Percentiles rank a stretch among this genome's conserved stretches.
Conservation (phyloP, 352 stramenopile genomes). For the Pythium aquatile region DNA sequence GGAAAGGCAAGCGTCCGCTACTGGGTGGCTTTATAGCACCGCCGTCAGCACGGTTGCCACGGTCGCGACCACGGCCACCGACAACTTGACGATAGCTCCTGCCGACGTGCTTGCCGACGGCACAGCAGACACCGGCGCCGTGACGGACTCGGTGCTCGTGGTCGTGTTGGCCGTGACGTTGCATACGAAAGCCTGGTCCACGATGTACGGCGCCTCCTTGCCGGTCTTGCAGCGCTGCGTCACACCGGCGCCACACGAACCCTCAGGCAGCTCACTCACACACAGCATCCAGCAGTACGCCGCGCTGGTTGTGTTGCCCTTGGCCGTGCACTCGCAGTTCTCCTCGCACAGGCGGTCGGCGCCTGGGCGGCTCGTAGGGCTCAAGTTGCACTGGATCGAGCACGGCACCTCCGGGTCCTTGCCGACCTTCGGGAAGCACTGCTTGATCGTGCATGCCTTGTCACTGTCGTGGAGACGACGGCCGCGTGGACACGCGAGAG, state of each 20-base stretch:
- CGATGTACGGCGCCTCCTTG: conserved; percentile 28
- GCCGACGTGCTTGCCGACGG: conserved; percentile 3
- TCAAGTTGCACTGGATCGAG: conserved; percentile 40
- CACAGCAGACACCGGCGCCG: not conserved
- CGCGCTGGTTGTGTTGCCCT: conserved; percentile 27
- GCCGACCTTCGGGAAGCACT: conserved; percentile 29
- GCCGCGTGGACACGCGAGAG: conserved; percentile 27
- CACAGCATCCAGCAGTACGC: conserved; percentile 44
- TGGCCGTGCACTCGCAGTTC: conserved; percentile 33
- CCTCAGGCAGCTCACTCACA: conserved; percentile 27
- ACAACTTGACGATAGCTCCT: not conserved
- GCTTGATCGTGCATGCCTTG: conserved; percentile 28
- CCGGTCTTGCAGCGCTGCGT: conserved; percentile 27
- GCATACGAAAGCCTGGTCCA: conserved; percentile 25
- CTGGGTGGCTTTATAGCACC: not conserved
- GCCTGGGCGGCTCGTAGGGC: conserved; percentile 22
- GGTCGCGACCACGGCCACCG: conserved; percentile 6
- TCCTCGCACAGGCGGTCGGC: conserved; percentile 28
- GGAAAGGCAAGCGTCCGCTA: not conserved
- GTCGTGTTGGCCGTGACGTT: conserved; percentile 15
- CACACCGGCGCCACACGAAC: conserved; percentile 9
- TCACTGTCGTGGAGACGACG: conserved; percentile 27
- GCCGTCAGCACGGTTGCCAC: conserved; percentile 2
- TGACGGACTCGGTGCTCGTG: not conserved
- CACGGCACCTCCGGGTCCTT: conserved; percentile 29